A percentile compares a stretch with the other conserved stretches of the same genome.
These are phyloP conservation scores for Lonicera japonica DNA, from an alignment of 129 eudicot species.

Conservation along the genomic window DNA sequence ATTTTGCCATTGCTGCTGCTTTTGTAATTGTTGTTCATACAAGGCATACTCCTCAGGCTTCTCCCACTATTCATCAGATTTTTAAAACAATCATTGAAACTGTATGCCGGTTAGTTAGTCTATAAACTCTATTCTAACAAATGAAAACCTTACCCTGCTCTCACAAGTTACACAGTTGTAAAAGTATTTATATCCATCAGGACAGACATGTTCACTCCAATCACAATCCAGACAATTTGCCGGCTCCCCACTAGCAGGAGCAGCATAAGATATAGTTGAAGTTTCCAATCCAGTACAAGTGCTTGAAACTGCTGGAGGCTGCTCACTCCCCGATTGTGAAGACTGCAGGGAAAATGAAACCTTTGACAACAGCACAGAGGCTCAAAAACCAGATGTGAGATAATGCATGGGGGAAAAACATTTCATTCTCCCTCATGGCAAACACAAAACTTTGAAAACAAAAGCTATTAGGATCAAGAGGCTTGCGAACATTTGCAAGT, in stretches of 20 bases:
- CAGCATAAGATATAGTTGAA: conserved; percentile 11
- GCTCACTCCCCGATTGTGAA: conserved; percentile 20
- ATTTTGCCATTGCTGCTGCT: conserved; percentile 25
- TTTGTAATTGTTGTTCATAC: conserved; percentile 57
- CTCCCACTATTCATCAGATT: conserved; percentile 60
- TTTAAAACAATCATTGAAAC: background rate
- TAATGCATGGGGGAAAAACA: background rate
- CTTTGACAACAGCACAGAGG: background rate
- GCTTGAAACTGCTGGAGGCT: conserved; percentile 26
- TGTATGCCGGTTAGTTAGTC: background rate
- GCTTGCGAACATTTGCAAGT: too few relatives aligned
- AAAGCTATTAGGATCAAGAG: too few relatives aligned
- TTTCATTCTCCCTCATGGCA: too few relatives aligned
- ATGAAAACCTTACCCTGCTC: conserved; percentile 58
- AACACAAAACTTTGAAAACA: too few relatives aligned
- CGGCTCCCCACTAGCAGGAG: conserved; percentile 20
- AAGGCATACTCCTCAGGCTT: conserved; percentile 67
- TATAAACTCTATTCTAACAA: background rate
- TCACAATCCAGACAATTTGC: conserved; percentile 53
- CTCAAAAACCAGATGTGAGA: background rate
- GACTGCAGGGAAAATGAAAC: conserved; percentile 14
- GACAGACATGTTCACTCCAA: conserved; percentile 95
- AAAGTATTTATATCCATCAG: conserved; percentile 75
- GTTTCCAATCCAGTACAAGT: background rate
- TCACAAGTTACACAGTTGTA: conserved; percentile 85